Percentiles rank a stretch among this genome's conserved stretches.
Conservation (phyloP, 2,329 filamentous ascomycete species). For the Scedosporium dehoogii region DNA sequence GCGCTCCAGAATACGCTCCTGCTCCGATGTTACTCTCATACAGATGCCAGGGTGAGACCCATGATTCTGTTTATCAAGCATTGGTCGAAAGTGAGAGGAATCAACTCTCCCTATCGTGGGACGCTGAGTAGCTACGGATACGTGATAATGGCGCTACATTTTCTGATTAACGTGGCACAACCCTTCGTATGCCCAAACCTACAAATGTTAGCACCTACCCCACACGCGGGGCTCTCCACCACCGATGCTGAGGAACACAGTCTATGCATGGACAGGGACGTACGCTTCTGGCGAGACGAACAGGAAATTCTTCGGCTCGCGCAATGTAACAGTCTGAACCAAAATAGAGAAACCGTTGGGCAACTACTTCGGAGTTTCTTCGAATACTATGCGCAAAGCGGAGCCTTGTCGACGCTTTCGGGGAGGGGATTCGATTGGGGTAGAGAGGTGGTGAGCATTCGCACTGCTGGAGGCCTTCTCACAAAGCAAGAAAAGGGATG, state of each 20-base stretch:
- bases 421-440: conserved; percentile 68
- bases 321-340: conserved; percentile 46
- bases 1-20: conserved; percentile 77
- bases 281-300: conserved; percentile 73
- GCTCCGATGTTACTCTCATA: conserved; percentile 71
- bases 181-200: conserved; percentile 82
- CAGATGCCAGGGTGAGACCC: conserved; percentile 65
- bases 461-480: conserved; percentile 59
- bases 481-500: conserved; percentile 73
- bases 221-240: conserved; percentile 19
- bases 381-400: conserved; percentile 66
- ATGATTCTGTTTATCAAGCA: conserved; percentile 82
- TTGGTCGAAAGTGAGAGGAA: conserved; percentile 77
- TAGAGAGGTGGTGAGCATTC: conserved; percentile 67
- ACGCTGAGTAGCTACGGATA: conserved; percentile 87
- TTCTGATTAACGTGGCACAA: conserved; percentile 69
- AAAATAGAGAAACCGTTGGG: conserved; percentile 61
- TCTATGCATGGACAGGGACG: conserved; percentile 53
- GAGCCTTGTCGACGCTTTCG: conserved; percentile 38
- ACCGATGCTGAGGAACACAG: conserved; percentile 18
- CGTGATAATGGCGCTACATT: conserved; percentile 86
- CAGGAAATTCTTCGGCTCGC: conserved; percentile 55
- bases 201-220: conserved; percentile 45
- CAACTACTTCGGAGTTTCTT: conserved; percentile 75
- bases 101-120: conserved; percentile 79